Evolutionary conservation across 148 eudicot genomes (phyloP).

Genomic region (Hydrangea macrophylla): DNA sequence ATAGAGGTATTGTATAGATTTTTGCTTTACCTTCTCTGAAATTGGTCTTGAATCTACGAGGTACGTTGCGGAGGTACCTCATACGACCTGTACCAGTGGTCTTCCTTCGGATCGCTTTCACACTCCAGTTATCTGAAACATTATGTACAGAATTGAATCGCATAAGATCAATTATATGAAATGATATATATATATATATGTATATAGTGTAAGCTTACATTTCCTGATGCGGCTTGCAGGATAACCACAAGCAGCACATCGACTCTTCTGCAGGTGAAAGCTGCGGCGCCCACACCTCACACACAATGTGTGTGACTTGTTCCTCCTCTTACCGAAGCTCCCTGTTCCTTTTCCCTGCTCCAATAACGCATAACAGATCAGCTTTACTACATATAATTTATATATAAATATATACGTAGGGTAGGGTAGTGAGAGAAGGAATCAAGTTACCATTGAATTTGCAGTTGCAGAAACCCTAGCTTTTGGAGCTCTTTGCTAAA

Average conservation of each 20-base stretch:
- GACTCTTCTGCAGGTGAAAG: conserved; percentile 88
- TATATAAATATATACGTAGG: background rate
- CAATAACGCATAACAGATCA: conserved; percentile 1
- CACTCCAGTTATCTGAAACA: conserved; percentile 85
- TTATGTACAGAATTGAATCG: background rate
- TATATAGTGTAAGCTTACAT: conserved; percentile 32
- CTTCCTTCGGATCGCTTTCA: conserved; percentile 88
- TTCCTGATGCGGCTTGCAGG: conserved; percentile 83
- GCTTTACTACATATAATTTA: background rate
- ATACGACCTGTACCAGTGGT: conserved; percentile 97
- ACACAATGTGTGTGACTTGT: too few species aligned
- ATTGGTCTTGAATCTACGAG: conserved; percentile 83
- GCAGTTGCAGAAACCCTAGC: conserved; percentile 18
- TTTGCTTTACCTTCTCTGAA: conserved; percentile 86
- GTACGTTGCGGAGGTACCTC: conserved; percentile 90
- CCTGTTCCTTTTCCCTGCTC: conserved; percentile 58
- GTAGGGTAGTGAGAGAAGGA: background rate
- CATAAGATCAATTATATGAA: conserved; percentile 6
- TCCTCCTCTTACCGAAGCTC: too few species aligned
- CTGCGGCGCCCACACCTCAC: too few species aligned
- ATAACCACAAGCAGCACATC: conserved; percentile 80
- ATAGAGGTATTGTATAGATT: background rate
- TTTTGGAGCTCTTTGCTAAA: too few species aligned
- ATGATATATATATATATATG: background rate
- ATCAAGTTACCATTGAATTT: conserved; percentile 9